Conservation (phyloP, 345 rosid genomes). For the Capsella bursapastoris region DNA sequence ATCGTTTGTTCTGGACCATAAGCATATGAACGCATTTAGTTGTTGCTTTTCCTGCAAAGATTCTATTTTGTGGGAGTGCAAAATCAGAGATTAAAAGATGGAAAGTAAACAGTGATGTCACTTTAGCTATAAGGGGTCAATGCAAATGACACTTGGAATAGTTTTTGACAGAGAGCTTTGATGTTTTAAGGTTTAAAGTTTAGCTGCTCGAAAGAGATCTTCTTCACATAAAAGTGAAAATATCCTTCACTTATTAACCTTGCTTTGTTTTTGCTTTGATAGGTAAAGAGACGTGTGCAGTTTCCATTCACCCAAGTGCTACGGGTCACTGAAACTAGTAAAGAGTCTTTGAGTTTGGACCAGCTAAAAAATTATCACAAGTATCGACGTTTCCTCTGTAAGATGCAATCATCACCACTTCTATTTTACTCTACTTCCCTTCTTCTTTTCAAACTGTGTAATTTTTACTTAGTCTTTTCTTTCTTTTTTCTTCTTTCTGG, state of each 20-base stretch:
- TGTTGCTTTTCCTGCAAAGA: constrained; percentile 14
- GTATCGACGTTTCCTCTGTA: constrained; percentile 28
- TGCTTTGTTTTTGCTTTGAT: constrained; percentile 17
- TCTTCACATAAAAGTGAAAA: constrained; percentile 5
- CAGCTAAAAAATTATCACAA: constrained; percentile 33
- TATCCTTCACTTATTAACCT: constrained; percentile 13
- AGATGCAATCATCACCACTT: constrained; percentile 24
- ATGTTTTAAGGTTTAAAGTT: constrained; percentile 40
- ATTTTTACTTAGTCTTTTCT: neutral
- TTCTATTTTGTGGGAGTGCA: constrained; percentile 33
- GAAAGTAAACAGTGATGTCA: constrained; percentile 23
- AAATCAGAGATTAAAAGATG: constrained; percentile 31
- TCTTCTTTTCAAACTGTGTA: constrained; percentile 14
- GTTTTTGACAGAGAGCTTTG: constrained; percentile 33
- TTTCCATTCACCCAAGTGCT: constrained; percentile 18
- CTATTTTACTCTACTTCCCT: constrained; percentile 11
- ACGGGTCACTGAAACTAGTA: constrained; percentile 31
- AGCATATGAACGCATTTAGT: constrained; percentile 23
- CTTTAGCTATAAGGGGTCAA: constrained; percentile 34
- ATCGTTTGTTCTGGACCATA: constrained; percentile 29
- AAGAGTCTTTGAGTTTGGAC: constrained; percentile 25
- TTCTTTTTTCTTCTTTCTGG: constrained; percentile 11
- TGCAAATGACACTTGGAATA: constrained; percentile 36
- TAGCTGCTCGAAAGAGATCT: constrained; percentile 34
- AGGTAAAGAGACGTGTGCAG: constrained; percentile 17